Evolutionary conservation across 306 rosid species (phyloP), one percentile per base, ranked within the genome.

Genomic region (Dalbergia cochinchinensis): DNA sequence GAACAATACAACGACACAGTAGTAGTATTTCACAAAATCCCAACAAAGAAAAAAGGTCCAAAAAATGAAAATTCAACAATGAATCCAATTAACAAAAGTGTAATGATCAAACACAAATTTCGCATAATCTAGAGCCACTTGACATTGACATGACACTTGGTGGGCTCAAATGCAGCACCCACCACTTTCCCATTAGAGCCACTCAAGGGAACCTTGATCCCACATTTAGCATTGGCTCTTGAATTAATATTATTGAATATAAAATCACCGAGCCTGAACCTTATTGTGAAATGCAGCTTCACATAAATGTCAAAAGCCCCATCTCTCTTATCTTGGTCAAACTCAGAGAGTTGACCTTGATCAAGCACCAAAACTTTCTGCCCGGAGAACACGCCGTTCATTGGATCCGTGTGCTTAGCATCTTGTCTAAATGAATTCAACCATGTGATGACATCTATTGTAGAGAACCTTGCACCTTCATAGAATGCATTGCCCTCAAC

Each of bases 141-240:
- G 15, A 74, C 55, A 48, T 53, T 26, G 26, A 81, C 69, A 37
- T 76, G 66, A 37, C 96, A 93, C 51, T 67, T 11, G 8, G 88
- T 84, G 7, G 85, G 71, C 51, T 53, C 18, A 65, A 93, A 93
- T 5, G 11, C 37, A 42, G 18, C 18, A 51, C 57, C 51, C 7
- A 33, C 45, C 1, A 79, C 35, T 1, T 8, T 81, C 47, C 83
- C 86, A 15, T 77, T 65, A 16, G 89, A 69, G 73, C 37, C 13
- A 13, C 65, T 69, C 53, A 89, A 22, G 0, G 97, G 92, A 79
- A 93, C 80, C 81, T 83, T 74, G 74, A 93, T 65, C 12, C 79
- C 86, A 65, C 98, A 93, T 37, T 86, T 69, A 3, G 80, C 80
- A 54, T 37, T 88, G 19, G 87, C 87, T 71, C 84, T 86, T n/a